Base-by-base conservation (phyloP, 495 filamentous ascomycete genomes). In the Aspergillus sclerotioniger region DNA sequence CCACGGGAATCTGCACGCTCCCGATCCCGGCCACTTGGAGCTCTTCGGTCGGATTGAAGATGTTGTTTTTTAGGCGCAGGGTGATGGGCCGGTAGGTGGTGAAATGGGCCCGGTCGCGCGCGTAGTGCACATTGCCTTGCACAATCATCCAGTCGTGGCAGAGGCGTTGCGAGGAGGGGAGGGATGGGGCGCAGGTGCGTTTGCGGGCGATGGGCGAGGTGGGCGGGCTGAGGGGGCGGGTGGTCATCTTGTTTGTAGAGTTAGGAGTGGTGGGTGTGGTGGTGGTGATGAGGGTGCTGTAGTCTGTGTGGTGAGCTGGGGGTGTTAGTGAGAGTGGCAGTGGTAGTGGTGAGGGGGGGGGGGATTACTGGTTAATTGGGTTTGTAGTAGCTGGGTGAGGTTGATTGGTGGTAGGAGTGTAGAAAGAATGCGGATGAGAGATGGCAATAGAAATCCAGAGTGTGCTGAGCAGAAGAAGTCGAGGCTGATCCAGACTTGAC, bases 91-190 rank as follows among this genome's bases (percentile, higher is more conserved):
- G 62, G 61, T 71, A 71, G 33, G 43, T 57, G 7, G 53, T 61
- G 62, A 71, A 71, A 6, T 48, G 53, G 53, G 63, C 56, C 19
- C 37, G 39, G 53, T 71, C 66, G 15, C 66, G 64, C 41, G 68
- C 68, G 59, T 71, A 71, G 61, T 71, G 68, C 55, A 59, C 61
- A 61, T 67, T 67, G 2, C 68, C 66, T 1, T 54, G 57, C n/a
- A 67, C 57, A 50, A 69, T 54, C 68, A 69, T 71, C 68, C 68
- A 71, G 62, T 71, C 65, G 44, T 59, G 37, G 55, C 63, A 66
- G 51, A 62, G 28, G 29, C 49, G 35, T 1, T 39, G n/a, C 0
- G 57, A 28, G 12, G 59, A 44, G 50, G 59, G 37, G 10, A 41
- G 37, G 37, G 15, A n/a, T 6, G 37, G 13, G 10, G 37, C 35